Evolutionary conservation across 164 flowering plant genomes (phyloP), one percentile per base, ranked within the genome.

Genomic region (Houttuynia cordata): DNA sequence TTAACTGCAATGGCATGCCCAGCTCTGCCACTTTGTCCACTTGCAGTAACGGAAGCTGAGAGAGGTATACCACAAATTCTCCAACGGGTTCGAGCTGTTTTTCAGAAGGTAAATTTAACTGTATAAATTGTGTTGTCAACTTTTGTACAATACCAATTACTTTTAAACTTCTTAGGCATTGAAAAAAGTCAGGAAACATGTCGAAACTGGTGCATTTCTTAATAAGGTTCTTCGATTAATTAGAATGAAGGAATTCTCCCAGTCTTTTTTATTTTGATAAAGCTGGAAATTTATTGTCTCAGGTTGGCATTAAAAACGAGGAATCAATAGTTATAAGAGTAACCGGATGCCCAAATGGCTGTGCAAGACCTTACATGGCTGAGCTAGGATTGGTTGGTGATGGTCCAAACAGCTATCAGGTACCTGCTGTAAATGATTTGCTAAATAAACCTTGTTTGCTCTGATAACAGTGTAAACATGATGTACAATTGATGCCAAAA

Each of bases 401-500:
- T 80, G 99, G 97, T 67, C 99, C 99, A 56, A 91, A 88, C 69
- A 85, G 93, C 74, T 94, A 94, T 69, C 99, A 91, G 97, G 99
- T 94, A 78, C 20, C 40, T 60, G 13, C 57, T 59, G 19, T 3
- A 24, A 13, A 19, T 10, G 14, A 12, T n/a, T 37, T 13, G 21
- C 52, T 4, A 45, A 24, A 22, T 12, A 25, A 64, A 47, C 23
- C 45, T 17, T 17, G 19, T 63, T 42, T 30, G 17, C 18, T 19
- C 10, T 56, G 39, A 13, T 24, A 13, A 13, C 18, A n/a, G 8
- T 1, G 18, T n/a, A n/a, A n/a, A n/a, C 18, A 30, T 57, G 40
- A 34, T 57, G 21, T 37, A 34, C n/a, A 24, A 10, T 20, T 6
- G 4, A 30, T 63, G 53, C 18, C 15, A 1, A 54, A 73, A 57